phyloP scores from a whole-genome alignment of 345 rosid genomes.

The Cardamine resedifolia region DNA sequence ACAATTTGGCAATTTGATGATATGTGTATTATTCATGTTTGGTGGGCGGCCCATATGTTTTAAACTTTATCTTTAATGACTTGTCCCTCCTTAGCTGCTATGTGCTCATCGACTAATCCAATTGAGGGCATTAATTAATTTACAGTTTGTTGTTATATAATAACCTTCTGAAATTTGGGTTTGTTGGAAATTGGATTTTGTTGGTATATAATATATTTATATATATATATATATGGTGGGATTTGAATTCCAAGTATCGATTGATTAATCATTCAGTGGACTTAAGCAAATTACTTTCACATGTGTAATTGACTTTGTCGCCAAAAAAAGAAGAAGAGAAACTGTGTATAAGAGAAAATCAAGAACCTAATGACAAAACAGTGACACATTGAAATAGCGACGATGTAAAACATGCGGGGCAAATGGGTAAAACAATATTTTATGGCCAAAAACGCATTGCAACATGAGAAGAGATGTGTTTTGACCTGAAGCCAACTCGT shows the following conservation, averaged over 20 bases:
- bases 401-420: too few relatives aligned
- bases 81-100: conserved; percentile 31
- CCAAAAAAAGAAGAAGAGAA: background rate
- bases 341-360: background rate
- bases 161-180: background rate
- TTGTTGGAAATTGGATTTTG: conserved; percentile 7
- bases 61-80: conserved; percentile 32
- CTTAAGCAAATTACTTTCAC: conserved; percentile 18
- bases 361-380: conserved; percentile 10
- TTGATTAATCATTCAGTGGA: conserved; percentile 12
- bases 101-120: conserved; percentile 29
- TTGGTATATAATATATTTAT: background rate
- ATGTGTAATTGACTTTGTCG: conserved; percentile 23
- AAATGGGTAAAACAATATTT: too few relatives aligned
- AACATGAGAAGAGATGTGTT: background rate
- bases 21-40: conserved; percentile 31
- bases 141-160: background rate
- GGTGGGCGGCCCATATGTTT: conserved; percentile 32
- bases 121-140: conserved; percentile 10
- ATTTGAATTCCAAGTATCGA: background rate
- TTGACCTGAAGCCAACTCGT: background rate
- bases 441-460: background rate
- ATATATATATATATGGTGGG: background rate
- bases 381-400: background rate
- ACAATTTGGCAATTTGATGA: conserved; percentile 29